phyloP scores from a whole-genome alignment of 352 stramenopile species.

The Globisporangium cystogenes region DNA sequence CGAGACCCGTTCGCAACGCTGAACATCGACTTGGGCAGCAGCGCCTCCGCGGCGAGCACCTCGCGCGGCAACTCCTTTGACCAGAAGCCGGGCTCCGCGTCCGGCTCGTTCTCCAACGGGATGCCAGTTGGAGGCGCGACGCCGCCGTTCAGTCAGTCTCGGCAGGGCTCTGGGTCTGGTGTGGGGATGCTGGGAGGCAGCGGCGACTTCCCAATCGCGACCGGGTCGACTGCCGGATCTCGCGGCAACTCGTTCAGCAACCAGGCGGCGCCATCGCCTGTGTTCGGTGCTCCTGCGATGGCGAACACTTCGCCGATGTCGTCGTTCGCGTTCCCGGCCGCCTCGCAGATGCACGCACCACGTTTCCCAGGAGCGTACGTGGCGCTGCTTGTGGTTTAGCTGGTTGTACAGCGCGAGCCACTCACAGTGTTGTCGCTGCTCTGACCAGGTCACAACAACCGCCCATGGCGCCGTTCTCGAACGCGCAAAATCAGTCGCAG shows the following conservation, averaged over 20 bases:
- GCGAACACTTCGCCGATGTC: constrained; percentile 8
- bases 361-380: constrained; percentile 9
- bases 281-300: constrained; percentile 9
- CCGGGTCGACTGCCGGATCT: constrained; percentile 12
- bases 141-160: constrained; percentile 6
- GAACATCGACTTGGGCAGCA: constrained; percentile 43
- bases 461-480: constrained; percentile 34
- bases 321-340: constrained; percentile 9
- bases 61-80: constrained; percentile 28
- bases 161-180: constrained; percentile 1
- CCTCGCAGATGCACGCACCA: constrained; percentile 1
- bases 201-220: constrained; percentile 6
- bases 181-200: constrained; percentile 11
- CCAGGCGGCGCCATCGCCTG: constrained; percentile 12
- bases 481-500: constrained; percentile 21
- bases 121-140: background rate
- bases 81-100: constrained; percentile 13
- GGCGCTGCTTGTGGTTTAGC: background rate
- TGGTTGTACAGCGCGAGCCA: background rate
- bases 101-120: constrained; percentile 9
- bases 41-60: constrained; percentile 9
- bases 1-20: constrained; percentile 76
- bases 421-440: background rate
- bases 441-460: constrained; percentile 17
- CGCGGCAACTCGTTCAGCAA: constrained; percentile 37